Evolutionary conservation across 495 filamentous ascomycete genomes (phyloP), one percentile per base, ranked within the genome.

Genomic region (Astrocystis sublimbata): DNA sequence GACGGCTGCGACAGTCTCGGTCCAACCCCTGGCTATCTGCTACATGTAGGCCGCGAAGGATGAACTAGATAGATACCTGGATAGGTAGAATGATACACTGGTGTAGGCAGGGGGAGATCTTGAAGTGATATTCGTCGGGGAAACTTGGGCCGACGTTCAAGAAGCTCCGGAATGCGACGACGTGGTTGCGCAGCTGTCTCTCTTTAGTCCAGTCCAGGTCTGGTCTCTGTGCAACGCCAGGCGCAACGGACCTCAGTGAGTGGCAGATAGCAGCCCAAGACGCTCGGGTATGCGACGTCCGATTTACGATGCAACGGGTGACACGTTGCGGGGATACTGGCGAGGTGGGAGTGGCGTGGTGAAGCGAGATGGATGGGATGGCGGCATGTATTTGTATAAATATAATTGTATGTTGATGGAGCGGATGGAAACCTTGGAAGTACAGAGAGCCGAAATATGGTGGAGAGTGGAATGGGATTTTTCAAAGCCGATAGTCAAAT

Each of bases 401-500:
- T n/a, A n/a, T n/a, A n/a, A n/a, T n/a, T n/a, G n/a, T n/a, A n/a
- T n/a, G n/a, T n/a, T n/a, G n/a, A n/a, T n/a, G n/a, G n/a, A n/a
- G n/a, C n/a, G n/a, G n/a, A n/a, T n/a, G n/a, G n/a, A n/a, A n/a
- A n/a, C n/a, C n/a, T n/a, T n/a, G n/a, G n/a, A n/a, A n/a, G n/a
- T n/a, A n/a, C 9, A 30, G 8, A 35, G 60, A 55, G 58, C 65
- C 65, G 65, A 59, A 64, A 61, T 64, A 64, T 51, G 51, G 61
- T 12, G 58, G 54, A 68, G 49, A 45, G 70, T 72, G 70, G 67
- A 45, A 72, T 72, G 70, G 67, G 65, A 72, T 68, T 70, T 62
- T 51, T 35, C 42, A 56, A 47, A 55, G 66, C 68, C 63, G 50
- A 41, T 52, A 55, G 50, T 56, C 60, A 54, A 56, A 55, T 56